Percentiles rank a stretch among this genome's conserved stretches.
These are phyloP conservation scores for Telfairia occidentalis DNA, from an alignment of 331 rosid species.

Conservation along the genomic window DNA sequence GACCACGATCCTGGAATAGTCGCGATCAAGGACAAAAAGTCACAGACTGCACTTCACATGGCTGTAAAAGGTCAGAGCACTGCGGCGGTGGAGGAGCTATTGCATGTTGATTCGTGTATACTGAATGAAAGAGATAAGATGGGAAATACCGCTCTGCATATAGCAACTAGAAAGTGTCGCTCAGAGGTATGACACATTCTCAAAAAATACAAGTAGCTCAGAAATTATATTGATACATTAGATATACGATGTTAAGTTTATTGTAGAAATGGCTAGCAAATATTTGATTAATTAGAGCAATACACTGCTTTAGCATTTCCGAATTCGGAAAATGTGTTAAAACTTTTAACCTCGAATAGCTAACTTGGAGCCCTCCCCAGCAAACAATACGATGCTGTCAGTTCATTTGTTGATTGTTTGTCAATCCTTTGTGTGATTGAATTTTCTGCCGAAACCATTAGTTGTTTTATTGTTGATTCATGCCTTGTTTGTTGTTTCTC, in stretches of 20 bases:
- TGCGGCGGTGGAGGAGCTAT: conserved; percentile 58
- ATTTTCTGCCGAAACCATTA: neutral
- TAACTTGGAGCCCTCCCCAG: neutral
- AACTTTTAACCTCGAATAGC: neutral
- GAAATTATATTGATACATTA: neutral
- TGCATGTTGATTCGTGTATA: conserved; percentile 41
- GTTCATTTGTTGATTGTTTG: neutral
- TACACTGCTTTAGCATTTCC: neutral
- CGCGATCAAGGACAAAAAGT: conserved; percentile 73
- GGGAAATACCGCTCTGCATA: conserved; percentile 84
- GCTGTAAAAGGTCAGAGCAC: conserved; percentile 78
- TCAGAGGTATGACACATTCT: conserved; percentile 44
- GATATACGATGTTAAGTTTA: neutral
- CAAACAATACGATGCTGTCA: too few species aligned
- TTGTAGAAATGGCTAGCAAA: neutral
- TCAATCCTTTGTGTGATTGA: neutral
- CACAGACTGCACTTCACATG: conserved; percentile 96
- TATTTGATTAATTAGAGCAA: neutral
- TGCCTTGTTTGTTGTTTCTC: conserved; percentile 24
- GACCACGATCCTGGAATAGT: conserved; percentile 58
- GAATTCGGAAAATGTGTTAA: neutral
- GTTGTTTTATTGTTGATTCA: neutral
- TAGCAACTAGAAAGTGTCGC: conserved; percentile 90
- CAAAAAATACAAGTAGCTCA: neutral
- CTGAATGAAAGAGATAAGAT: conserved; percentile 84